Base-by-base conservation (phyloP, 441 rosid species). In the Gossypium schwendimanii region DNA sequence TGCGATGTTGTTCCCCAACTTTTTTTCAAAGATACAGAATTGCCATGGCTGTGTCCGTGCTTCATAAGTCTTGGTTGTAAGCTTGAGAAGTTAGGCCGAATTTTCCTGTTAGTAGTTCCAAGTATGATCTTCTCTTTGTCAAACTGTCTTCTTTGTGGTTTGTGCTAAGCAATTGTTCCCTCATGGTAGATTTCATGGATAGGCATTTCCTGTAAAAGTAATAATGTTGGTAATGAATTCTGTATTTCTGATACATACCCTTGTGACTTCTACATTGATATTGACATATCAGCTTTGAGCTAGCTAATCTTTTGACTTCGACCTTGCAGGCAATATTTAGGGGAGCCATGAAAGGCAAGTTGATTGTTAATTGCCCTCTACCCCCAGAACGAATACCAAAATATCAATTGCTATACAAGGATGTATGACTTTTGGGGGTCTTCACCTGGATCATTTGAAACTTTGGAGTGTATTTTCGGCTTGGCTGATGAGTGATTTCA, bases 291-390 rank as follows among this genome's bases (percentile, higher is more conserved):
- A 15, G 23, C 44, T 60, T 60, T 20, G 9, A 54, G 21, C 53
- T 10, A 57, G 21, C 52, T 9, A 57, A 14, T 23, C 4, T 4
- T 26, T 11, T 12, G 26, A 31, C 72, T 21, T 10, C 6, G 47
- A 66, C 54, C 45, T 53, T 80, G 79, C 84, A 91, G 92, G 89
- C 84, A 44, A 85, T 87, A 78, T 91, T 78, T 63, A 77, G 91
- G 78, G 94, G 90, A 60, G 94, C 94, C 14, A 87, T 91, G 97
- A 91, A 86, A 77, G 92, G 92, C 78, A 89, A 91, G 85, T 67
- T 87, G 79, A 91, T 89, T 18, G 90, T 88, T 68, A 73, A 72
- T 53, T 92, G 97, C 70, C 93, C 96, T 0, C 69, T 94, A 58
- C 97, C 98, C 0, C 84, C 83, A 0, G 96, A 89, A 80, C 79